Evolutionary conservation across 176 grass and related monocot species (phyloP).

Genomic region (Ensete glaucum): DNA sequence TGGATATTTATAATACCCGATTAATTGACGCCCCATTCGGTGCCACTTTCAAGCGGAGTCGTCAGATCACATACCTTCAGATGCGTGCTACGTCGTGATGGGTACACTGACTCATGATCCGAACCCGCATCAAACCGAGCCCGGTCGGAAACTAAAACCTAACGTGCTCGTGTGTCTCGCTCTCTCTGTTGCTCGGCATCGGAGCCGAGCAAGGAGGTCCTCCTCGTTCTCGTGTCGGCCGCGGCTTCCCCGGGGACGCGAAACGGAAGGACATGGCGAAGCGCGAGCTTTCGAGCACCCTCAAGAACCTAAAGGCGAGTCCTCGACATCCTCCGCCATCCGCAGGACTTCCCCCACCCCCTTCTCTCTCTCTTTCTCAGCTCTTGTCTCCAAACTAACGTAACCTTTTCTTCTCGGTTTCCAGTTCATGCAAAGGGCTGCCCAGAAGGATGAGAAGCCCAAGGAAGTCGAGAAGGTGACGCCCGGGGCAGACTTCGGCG

Average conservation of each 20-base stretch:
- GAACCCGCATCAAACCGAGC: too few species aligned
- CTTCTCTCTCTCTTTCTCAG: not conserved
- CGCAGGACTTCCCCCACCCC: not conserved
- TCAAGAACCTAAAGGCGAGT: conserved; percentile 68
- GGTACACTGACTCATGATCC: too few species aligned
- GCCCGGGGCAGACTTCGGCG: not conserved
- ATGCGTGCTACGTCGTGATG: too few species aligned
- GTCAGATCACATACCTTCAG: too few species aligned
- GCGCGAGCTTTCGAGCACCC: conserved; percentile 79
- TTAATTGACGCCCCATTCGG: too few species aligned
- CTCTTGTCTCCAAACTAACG: not conserved
- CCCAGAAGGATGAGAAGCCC: conserved; percentile 30
- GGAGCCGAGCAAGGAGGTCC: not conserved
- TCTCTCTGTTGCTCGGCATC: not conserved
- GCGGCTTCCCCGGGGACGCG: not conserved
- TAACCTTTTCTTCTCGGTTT: not conserved
- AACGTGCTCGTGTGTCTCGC: not conserved
- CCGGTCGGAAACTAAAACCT: too few species aligned
- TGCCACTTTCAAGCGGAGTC: too few species aligned
- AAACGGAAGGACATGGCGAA: conserved; percentile 40
- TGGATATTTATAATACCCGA: too few species aligned
- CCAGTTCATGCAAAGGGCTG: conserved; percentile 89
- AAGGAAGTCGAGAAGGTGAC: conserved; percentile 25
- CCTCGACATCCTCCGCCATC: not conserved
- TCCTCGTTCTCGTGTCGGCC: too few species aligned